Base-by-base conservation (phyloP, 441 rosid species). In the Biscutella laevigata region DNA sequence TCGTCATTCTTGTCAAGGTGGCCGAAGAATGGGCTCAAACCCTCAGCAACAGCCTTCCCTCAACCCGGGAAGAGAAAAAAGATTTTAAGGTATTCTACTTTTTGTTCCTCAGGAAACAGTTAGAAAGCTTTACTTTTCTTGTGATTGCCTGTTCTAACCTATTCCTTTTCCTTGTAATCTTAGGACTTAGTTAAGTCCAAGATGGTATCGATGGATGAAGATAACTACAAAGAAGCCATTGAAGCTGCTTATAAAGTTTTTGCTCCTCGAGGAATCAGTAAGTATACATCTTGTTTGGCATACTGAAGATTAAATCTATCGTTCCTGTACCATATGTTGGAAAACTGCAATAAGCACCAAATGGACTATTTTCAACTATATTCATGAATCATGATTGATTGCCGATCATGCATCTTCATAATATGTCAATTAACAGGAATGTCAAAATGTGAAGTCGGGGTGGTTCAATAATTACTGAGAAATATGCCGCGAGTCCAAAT, bases 201-300 rank as follows among this genome's bases (percentile, higher is more conserved):
- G 78, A 83, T 76, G 91, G 49, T 73, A 64, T 65, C 91, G 10
- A 20, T 62, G 21, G 96, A 91, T 43, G 98, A 91, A 68, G 96
- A 91, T 59, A 91, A 91, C 73, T 88, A 83, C 68, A 76, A 68
- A 76, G 96, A 88, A 85, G 96, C 98, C 35, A 69, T 68, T 7
- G 94, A 79, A 52, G 81, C 89, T 54, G 73, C 95, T 61, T 85
- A 83, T 58, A 88, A 91, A 75, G 87, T 91, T 54, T 88, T 76
- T 77, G 80, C 89, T 61, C 75, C 94, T 63, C 75, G 50, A 55
- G 98, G 96, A 79, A 77, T 86, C 42, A 80, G 98, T 91, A 65
- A 85, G 95, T 79, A 57, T 42, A 36, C 43, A 14, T 64, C 43
- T 35, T 27, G 25, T 56, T 34, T 38, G 46, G 33, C 55, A 37